Base-by-base conservation (phyloP, 192 early-diverging fungal genomes). In the Entomortierella lignicola region DNA sequence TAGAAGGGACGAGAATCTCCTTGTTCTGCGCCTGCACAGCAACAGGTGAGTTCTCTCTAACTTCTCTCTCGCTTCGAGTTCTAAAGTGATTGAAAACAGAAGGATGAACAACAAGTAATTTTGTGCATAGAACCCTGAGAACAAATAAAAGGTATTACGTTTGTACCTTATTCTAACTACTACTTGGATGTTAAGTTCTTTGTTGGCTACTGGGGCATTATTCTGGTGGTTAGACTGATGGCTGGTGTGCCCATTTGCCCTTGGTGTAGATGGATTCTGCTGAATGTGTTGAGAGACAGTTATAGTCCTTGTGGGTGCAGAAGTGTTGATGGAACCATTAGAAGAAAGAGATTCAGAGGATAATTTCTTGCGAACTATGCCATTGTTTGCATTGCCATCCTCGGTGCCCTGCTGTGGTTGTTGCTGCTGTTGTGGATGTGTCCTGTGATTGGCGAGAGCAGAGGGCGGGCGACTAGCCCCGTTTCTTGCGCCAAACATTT, bases 121-220 rank as follows among this genome's bases (percentile, higher is more conserved):
- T 42, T 1, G 23, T 62, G 51, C 18, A 50, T 15, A 59, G n/a
- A n/a, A 5, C 53, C 58, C 12, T 50, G 8, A 8, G 53, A 12
- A 41, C 13, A 11, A 20, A 31, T 25, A 47, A 23, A 3, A 11
- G 2, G 25, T 21, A 8, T 11, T 12, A 8, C 5, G 15, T n/a
- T 2, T 23, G 79, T 86, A 92, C 92, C 90, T 84, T 82, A 92
- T 93, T 41, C 93, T 86, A 18, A 94, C 89, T 4, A 93, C 88
- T 0, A 94, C 94, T 66, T 95, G 93, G 34, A 95, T 95, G 59
- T 95, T 94, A 21, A 91, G 86, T 55, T 87, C 92, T 50, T 93
- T 93, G 65, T 80, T 79, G 1, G 39, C 57, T 13, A 1, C 27
- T 26, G 30, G 26, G 7, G 26, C 54, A 56, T 34, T 52, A 26